Base-by-base conservation (phyloP, 148 eudicot species). In the Rhododendron williamsianum region DNA sequence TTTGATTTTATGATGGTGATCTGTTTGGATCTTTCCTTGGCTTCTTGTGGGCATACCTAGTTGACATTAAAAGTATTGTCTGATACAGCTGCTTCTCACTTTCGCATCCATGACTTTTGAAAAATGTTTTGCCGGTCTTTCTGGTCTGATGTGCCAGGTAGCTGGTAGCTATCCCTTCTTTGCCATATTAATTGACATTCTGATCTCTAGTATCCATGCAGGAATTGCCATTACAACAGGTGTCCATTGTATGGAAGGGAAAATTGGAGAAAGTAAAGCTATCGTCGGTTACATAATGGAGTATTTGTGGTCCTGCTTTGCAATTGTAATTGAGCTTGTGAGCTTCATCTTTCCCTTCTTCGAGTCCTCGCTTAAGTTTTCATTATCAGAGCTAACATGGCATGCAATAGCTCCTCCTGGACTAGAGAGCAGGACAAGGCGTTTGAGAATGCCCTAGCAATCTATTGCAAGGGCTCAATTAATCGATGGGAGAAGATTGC, bases 391-490 rank as follows among this genome's bases (percentile, higher is more conserved):
- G 81, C 76, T 25, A 78, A 33, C 18, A 83, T 71, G 33, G 82
- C 85, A 43, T 82, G 80, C 56, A 60, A 71, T 58, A 58, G 81
- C 81, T 79, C 84, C 11, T 15, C 30, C 10, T 92, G 94, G 94
- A 90, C 89, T 85, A 84, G 84, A 87, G 87, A 90, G 82, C 89
- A 92, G 81, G 83, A 87, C 48, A 87, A 89, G 88, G 92, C 90
- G 81, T 91, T 91, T 86, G 95, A 93, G 87, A 90, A 77, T 82
- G 93, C 87, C 3, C 65, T 93, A 80, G 90, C 86, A 73, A 77
- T 82, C 18, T 80, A 38, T 84, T 83, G 87, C 25, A 91, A 86
- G 9, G 81, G 88, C 54, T 81, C 78, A 27, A 25, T 33, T 48
- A 85, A 86, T 23, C 82, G 90, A 12, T 91, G 90, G 91, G 88